Conservation (phyloP, 441 rosid genomes). For the Melastoma candidum region DNA sequence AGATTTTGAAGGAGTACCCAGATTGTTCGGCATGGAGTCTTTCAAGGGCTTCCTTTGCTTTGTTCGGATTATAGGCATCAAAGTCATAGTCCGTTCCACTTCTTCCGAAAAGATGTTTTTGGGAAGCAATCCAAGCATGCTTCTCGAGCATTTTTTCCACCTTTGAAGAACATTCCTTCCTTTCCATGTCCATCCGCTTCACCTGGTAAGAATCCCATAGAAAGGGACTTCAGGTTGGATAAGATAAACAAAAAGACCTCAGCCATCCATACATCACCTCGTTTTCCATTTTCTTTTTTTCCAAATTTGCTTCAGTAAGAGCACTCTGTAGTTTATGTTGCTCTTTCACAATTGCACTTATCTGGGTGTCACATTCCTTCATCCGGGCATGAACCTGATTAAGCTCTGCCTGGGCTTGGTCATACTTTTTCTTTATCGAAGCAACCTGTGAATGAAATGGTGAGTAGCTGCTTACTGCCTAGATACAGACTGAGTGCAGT, state of each 20-base stretch:
- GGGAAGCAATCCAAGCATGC: conserved; percentile 94
- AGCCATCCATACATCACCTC: conserved; percentile 43
- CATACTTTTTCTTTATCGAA: conserved; percentile 43
- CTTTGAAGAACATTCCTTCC: conserved; percentile 73
- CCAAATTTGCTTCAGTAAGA: conserved; percentile 71
- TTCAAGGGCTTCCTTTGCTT: conserved; percentile 81
- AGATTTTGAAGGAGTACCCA: conserved; percentile 31
- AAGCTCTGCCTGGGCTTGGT: conserved; percentile 62
- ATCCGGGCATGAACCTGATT: conserved; percentile 60
- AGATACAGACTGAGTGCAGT: no score
- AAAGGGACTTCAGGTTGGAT: not conserved
- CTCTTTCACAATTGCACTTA: conserved; percentile 52
- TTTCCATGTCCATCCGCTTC: conserved; percentile 83
- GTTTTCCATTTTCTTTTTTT: conserved; percentile 91
- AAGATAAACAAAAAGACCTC: conserved; percentile 1
- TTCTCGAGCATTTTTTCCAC: conserved; percentile 90
- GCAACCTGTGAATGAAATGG: conserved; percentile 44
- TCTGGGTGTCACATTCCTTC: conserved; percentile 94
- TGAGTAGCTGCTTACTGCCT: conserved; percentile 1
- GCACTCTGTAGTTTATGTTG: conserved; percentile 69
- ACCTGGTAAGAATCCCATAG: conserved; percentile 35
- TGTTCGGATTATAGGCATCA: conserved; percentile 52
- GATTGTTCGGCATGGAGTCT: conserved; percentile 86
- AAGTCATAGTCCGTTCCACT: conserved; percentile 96
- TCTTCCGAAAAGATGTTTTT: conserved; percentile 90